Evolutionary conservation across 768 basidiomycete genomes (phyloP), one percentile per base, ranked within the genome.

Genomic region (Steccherinum ochraceum): DNA sequence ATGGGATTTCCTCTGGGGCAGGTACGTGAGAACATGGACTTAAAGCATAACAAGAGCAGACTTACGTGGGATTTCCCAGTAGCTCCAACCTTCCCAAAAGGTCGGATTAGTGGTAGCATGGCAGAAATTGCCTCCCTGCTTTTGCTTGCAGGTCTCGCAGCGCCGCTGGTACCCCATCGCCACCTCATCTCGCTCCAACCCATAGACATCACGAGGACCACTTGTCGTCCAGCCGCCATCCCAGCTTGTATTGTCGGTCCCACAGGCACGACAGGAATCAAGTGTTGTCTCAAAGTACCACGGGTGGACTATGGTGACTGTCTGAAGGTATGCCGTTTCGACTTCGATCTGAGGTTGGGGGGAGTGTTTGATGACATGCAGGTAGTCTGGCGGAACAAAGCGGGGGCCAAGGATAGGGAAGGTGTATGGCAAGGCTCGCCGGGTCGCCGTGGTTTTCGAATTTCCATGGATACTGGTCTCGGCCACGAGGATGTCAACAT

Each of bases 291-390:
- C 51, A 30, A 55, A 60, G 47, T 51, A 64, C 30, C 60, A 51
- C 0, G 62, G 62, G 47, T 64, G 62, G 10, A 64, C 47, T 5
- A 62, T 48, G 25, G 51, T 55, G 5, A 63, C 48, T 3, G 60
- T 54, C 26, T 59, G 56, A 12, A 63, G 57, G 49, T 63, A 63
- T 1, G 48, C 49, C 4, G 43, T 35, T 16, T 46, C 41, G 2
- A 55, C 53, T 12, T 45, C 23, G 20, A 59, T 44, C 11, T 50
- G 25, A 3, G 53, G 47, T 1, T 13, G 12, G 2, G 26, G 13
- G 1, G 12, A 20, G 4, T 48, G 53, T 40, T 55, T 58, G 7
- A 54, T 40, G 4, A 44, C 3, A n/a, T 58, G 54, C 23, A 54
- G 24, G 49, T 57, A 57, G 0, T 45, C 47, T 2, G 57, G 62